A percentile compares a stretch with the other conserved stretches of the same genome.
These are phyloP conservation scores for Candida neerlandica DNA, from an alignment of 1,139 yeast species.

Conservation along the genomic window DNA sequence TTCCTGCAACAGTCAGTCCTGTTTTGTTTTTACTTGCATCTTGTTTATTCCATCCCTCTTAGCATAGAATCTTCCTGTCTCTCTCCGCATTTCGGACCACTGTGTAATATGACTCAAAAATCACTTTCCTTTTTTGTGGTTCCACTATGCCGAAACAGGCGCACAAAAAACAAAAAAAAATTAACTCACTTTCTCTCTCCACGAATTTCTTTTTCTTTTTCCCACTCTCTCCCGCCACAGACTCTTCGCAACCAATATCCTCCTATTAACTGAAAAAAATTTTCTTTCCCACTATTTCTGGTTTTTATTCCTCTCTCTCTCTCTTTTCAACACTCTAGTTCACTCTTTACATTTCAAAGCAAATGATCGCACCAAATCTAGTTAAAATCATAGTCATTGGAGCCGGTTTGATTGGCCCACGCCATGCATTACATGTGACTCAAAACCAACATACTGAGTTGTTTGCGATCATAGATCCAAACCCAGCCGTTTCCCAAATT, in stretches of 20 bases:
- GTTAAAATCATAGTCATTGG: slow-evolving; percentile 31
- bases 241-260: not conserved
- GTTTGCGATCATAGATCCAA: slow-evolving; percentile 41
- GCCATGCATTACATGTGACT: slow-evolving; percentile 40
- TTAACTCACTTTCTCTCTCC: not conserved
- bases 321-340: not conserved
- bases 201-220: not conserved
- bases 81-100: not conserved
- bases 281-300: not conserved
- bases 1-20: too few relatives aligned
- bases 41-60: not conserved
- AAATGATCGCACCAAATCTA: slow-evolving; percentile 4
- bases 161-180: not conserved
- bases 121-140: not conserved
- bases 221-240: too few relatives aligned
- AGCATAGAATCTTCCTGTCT: not conserved
- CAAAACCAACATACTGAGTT: slow-evolving; percentile 28
- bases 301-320: not conserved
- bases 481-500: slow-evolving; percentile 24
- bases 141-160: not conserved
- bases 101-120: not conserved
- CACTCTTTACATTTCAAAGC: not conserved
- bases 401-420: slow-evolving; percentile 46
- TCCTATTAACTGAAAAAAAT: not conserved
- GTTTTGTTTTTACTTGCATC: too few relatives aligned